phyloP scores from a whole-genome alignment of 345 rosid species.

The Aquilaria sinensis region DNA sequence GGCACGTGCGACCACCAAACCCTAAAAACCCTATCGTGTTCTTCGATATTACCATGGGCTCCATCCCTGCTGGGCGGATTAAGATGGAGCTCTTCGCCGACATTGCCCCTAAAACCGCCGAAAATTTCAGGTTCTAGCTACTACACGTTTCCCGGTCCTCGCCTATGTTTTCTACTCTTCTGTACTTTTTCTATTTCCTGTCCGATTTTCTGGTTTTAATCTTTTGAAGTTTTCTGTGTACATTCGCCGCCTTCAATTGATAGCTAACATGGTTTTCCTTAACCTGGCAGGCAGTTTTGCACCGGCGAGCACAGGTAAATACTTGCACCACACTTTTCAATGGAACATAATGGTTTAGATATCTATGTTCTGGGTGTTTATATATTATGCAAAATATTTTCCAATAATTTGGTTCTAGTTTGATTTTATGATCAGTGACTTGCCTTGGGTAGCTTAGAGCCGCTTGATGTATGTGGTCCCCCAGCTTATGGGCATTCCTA shows the following conservation, averaged over 20 bases:
- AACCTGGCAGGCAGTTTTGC: constrained; percentile 76
- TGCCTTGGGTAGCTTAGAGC: too few relatives aligned
- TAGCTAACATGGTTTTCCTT: background rate
- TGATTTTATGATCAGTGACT: too few relatives aligned
- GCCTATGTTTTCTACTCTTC: background rate
- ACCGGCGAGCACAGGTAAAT: constrained; percentile 85
- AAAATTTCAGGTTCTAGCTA: constrained; percentile 65
- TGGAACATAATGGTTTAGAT: too few relatives aligned
- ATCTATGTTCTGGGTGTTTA: too few relatives aligned
- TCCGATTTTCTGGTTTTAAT: background rate
- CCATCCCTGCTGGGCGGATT: constrained; percentile 87
- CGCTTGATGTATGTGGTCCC: too few relatives aligned
- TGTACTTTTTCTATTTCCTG: background rate
- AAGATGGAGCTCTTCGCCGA: constrained; percentile 99
- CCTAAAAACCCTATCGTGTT: constrained; percentile 96
- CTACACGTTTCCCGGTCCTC: background rate
- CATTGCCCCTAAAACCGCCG: constrained; percentile 83
- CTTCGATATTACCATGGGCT: constrained; percentile 88
- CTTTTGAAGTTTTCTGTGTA: background rate
- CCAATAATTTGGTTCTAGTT: too few relatives aligned
- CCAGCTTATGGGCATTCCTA: too few relatives aligned
- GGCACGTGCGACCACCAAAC: constrained; percentile 92
- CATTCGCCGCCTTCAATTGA: background rate
- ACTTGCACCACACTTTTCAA: too few relatives aligned
- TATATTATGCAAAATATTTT: too few relatives aligned